phyloP scores from a whole-genome alignment of 1,139 yeast genomes.

The Kodamaea plutei region DNA sequence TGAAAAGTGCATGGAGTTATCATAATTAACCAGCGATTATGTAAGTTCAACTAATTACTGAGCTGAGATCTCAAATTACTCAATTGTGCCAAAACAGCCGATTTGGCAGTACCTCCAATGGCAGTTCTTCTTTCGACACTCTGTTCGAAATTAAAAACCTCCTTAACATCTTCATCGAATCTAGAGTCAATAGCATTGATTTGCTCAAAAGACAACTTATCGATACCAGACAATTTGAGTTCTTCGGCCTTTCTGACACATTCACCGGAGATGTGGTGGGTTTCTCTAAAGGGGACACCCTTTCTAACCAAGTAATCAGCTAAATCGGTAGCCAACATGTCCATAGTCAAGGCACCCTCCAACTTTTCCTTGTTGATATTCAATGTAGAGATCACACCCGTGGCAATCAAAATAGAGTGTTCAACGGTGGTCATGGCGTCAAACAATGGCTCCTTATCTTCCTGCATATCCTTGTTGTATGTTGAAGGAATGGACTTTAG shows the following conservation, averaged over 20 bases:
- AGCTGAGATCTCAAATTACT: constrained; percentile 36
- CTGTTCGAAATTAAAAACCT: constrained; percentile 83
- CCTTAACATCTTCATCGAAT: constrained; percentile 75
- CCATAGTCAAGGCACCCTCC: constrained; percentile 92
- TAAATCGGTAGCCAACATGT: constrained; percentile 96
- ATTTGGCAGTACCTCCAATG: constrained; percentile 93
- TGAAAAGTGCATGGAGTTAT: too few species aligned
- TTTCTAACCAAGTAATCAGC: constrained; percentile 96
- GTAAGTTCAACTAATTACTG: too few species aligned
- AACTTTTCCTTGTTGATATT: constrained; percentile 66
- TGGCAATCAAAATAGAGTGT: constrained; percentile 89
- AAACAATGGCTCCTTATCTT: constrained; percentile 95
- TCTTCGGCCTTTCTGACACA: constrained; percentile 92
- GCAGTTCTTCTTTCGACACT: constrained; percentile 97
- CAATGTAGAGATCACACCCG: constrained; percentile 91
- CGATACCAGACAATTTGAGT: constrained; percentile 69
- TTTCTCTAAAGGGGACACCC: constrained; percentile 98
- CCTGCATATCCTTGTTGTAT: constrained; percentile 97
- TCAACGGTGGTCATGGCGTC: constrained; percentile 88
- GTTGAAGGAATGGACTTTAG: constrained; percentile 95
- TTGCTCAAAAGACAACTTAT: constrained; percentile 72
- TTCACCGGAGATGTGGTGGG: constrained; percentile 97
- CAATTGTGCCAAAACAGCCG: constrained; percentile 80
- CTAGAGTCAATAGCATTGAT: constrained; percentile 74
- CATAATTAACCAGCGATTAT: too few species aligned